Conservation (phyloP, 495 filamentous ascomycete species). For the Letharia lupina region DNA sequence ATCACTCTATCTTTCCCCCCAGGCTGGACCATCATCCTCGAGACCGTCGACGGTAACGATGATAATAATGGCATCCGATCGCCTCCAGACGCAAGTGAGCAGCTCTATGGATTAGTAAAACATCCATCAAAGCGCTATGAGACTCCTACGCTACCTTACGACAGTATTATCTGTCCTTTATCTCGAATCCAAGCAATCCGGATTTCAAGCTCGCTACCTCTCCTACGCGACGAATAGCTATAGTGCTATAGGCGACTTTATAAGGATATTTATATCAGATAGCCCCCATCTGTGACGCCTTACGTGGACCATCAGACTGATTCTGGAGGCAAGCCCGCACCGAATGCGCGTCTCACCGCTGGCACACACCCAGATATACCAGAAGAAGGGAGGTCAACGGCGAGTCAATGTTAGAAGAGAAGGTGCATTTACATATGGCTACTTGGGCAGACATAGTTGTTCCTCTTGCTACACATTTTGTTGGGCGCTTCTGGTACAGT, state of each 20-base stretch:
- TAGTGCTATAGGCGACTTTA: conserved; percentile 92
- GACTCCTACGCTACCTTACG: conserved; percentile 62
- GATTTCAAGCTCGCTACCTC: conserved; percentile 74
- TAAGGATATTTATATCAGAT: conserved; percentile 95
- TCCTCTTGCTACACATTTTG: no score
- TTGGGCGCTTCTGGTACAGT: no score
- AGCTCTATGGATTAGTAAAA: conserved; percentile 13
- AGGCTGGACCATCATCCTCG: conserved; percentile 81
- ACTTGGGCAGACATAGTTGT: no score
- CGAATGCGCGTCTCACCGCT: conserved; percentile 47
- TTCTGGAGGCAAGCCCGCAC: conserved; percentile 31
- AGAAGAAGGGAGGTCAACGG: conserved; percentile 69
- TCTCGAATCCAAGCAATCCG: conserved; percentile 68
- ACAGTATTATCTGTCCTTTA: conserved; percentile 86
- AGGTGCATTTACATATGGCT: conserved; percentile 54
- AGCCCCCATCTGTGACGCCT: conserved; percentile 1
- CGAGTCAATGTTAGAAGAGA: conserved; percentile 74
- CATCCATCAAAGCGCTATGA: conserved; percentile 54
- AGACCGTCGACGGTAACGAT: conserved; percentile 53
- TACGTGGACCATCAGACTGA: conserved; percentile 12
- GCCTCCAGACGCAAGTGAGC: conserved; percentile 24
- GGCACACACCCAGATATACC: conserved; percentile 58
- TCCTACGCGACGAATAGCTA: conserved; percentile 76
- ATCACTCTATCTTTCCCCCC: conserved; percentile 68
- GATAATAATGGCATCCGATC: conserved; percentile 19